Conservation (phyloP, 257 asterid genomes). For the Capsicum chinense region DNA sequence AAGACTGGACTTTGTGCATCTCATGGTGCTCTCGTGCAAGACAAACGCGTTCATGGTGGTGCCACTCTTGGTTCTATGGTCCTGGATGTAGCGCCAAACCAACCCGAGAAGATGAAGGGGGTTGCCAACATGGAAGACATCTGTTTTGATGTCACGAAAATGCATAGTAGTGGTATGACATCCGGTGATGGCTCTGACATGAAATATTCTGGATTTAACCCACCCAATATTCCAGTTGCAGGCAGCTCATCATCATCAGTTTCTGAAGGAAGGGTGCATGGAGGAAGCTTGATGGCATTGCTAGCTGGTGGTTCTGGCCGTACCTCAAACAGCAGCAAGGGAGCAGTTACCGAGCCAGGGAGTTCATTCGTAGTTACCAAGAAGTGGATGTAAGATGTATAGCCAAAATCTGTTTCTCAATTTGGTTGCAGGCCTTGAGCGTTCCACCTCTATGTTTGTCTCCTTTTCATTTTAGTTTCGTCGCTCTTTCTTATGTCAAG, state of each 20-base stretch:
- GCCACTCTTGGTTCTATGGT: constrained; percentile 57
- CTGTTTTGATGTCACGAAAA: constrained; percentile 38
- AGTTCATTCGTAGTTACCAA: constrained; percentile 49
- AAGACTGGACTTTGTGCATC: constrained; percentile 75
- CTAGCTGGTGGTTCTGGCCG: constrained; percentile 46
- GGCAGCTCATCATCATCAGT: constrained; percentile 47
- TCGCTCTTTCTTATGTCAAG: not conserved
- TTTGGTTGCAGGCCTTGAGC: not conserved
- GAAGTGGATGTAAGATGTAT: constrained; percentile 58
- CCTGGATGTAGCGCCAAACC: constrained; percentile 46
- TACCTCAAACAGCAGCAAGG: constrained; percentile 40
- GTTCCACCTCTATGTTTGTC: not conserved
- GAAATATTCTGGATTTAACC: constrained; percentile 40
- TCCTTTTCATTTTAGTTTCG: constrained; percentile 3
- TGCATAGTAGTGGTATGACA: constrained; percentile 41
- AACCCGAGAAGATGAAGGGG: constrained; percentile 46
- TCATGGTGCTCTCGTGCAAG: constrained; percentile 80
- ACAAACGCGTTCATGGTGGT: constrained; percentile 86
- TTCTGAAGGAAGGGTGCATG: constrained; percentile 96
- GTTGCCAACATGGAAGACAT: constrained; percentile 41
- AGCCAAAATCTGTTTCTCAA: constrained; percentile 2
- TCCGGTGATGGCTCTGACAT: constrained; percentile 39
- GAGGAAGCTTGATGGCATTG: constrained; percentile 81
- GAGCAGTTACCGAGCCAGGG: constrained; percentile 42
- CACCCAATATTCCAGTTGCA: constrained; percentile 39